phyloP scores from a whole-genome alignment of 768 basidiomycete genomes.

The Tephrocybe rancida region DNA sequence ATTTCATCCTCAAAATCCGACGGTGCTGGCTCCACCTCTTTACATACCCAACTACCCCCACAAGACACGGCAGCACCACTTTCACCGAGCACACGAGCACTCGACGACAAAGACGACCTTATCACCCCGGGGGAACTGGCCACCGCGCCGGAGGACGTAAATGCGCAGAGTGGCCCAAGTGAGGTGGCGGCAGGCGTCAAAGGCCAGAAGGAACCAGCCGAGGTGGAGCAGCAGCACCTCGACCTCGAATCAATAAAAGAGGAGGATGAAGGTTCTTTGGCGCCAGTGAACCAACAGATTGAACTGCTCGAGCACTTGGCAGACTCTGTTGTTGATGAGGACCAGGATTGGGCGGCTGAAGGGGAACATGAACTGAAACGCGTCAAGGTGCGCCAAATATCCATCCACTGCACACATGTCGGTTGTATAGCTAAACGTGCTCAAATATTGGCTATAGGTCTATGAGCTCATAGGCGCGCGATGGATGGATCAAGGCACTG shows the following conservation, averaged over 20 bases:
- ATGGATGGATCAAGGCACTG: conserved; percentile 97
- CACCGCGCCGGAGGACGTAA: neutral
- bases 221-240: conserved; percentile 11
- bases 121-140: conserved; percentile 3
- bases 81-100: conserved; percentile 11
- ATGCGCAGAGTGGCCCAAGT: neutral
- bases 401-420: neutral
- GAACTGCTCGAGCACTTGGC: conserved; percentile 49
- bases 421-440: conserved; percentile 1
- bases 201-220: conserved; percentile 22
- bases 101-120: conserved; percentile 8
- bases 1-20: conserved; percentile 29
- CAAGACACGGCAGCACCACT: conserved; percentile 13
- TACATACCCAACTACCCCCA: conserved; percentile 18
- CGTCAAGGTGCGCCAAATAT: conserved; percentile 61
- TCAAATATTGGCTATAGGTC: conserved; percentile 54
- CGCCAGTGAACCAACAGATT: conserved; percentile 41
- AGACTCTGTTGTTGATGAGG: conserved; percentile 50
- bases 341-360: conserved; percentile 63
- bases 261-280: conserved; percentile 33
- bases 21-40: conserved; percentile 29
- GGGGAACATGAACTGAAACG: conserved; percentile 79
- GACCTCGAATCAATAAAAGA: conserved; percentile 34
- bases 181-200: conserved; percentile 13
- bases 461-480: conserved; percentile 90